Base-by-base conservation (phyloP, 2,329 filamentous ascomycete species). In the Penicillium sp. region DNA sequence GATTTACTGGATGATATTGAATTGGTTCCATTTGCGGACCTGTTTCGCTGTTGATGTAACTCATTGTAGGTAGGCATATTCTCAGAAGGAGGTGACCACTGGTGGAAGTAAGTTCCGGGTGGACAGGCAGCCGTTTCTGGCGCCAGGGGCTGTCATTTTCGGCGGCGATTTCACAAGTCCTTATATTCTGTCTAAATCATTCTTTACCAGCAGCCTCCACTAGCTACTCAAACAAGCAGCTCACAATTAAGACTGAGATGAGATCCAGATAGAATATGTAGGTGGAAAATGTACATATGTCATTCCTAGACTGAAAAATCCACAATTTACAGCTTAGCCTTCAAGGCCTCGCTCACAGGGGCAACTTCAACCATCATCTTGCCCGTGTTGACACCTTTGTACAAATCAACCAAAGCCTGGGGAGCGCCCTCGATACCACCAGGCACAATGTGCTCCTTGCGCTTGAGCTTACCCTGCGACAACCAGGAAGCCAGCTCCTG, bases 341-440 rank as follows among this genome's bases (percentile, higher is more conserved):
- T 83, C 57, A 70, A 49, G 3, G 68, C 70, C 60, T 75, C 70
- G n/a, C 63, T 69, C 42, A 79, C 58, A 62, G 71, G 71, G 58
- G 77, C 60, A 67, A 76, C 71, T 73, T 81, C 64, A 35, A 79
- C 72, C 69, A 87, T 75, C 65, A 87, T 79, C 79, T 88, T 82
- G 77, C 90, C 90, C 10, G 84, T 91, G 72, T 93, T 93, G 15
- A 81, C 78, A 42, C 90, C 90, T 51, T 84, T 80, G 71, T 88
- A 92, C 57, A 93, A 75, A 60, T 85, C 82, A 12, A 85, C 74
- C 55, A 92, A 79, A 0, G 83, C 87, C 64, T 85, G 76, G 58
- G 90, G 87, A 1, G 89, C 88, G 38, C 81, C 81, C 59, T 79
- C 77, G 12, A 92, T 75, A 0, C 90, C 90, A n/a, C 89, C 89